Evolutionary conservation across 495 filamentous ascomycete species (phyloP), one percentile per base, ranked within the genome.

Genomic region (Aspergillus nanangensis): DNA sequence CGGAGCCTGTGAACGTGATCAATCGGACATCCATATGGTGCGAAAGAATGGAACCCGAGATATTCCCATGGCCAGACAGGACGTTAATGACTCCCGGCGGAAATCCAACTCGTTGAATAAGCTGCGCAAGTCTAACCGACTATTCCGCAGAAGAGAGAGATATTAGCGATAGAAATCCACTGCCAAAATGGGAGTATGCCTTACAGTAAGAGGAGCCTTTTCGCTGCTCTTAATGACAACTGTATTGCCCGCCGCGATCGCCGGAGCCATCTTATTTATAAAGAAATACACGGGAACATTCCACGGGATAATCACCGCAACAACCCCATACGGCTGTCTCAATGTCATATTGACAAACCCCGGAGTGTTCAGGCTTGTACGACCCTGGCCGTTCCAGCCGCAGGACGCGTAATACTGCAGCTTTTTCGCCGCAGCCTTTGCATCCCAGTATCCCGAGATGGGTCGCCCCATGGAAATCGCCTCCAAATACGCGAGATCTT

Each of bases 1-100:
- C 90, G 35, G 81, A 87, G 42, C 92, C 92, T 1, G 92, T 96
- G 62, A 96, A 96, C 45, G 90, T 90, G 52, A 97, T 70, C 67
- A 92, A 93, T 70, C 93, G 89, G 42, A 97, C 78, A 31, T 69
- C 40, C 61, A 63, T 65, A 50, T 83, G 76, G 8, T 59, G 61
- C 5, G 76, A 72, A 1, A 86, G 66, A 0, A 67, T 65, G 22
- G 63, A 60, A 5, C 80, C 81, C 2, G 58, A 54, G 27, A 81
- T 82, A 5, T 44, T 47, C 10, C 80, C 78, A 51, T 69, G 69
- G 5, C 79, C 79, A 2, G 73, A 74, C 17, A 84, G 53, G 18
- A 83, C 65, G 40, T 67, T 77, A 37, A 84, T 54, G 7, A 81
- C 76, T 10, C 77, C 76, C 7, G 71, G 70, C 5, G 77, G 81